phyloP scores from a whole-genome alignment of 352 stramenopile genomes.

The Pythium graminicola region DNA sequence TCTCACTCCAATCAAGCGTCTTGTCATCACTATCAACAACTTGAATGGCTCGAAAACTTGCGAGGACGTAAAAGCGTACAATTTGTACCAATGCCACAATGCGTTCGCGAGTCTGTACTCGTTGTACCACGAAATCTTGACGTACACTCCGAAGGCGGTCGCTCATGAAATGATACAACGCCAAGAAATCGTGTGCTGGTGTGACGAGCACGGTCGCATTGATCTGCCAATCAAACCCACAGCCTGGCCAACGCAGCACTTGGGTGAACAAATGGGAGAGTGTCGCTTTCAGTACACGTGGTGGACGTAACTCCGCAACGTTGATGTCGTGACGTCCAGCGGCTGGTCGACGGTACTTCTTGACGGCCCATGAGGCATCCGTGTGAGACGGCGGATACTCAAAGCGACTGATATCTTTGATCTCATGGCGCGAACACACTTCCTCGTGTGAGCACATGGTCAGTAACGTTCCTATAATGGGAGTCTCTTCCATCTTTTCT shows the following conservation, averaged over 20 bases:
- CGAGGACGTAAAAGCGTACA: constrained; percentile 52
- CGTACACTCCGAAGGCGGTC: constrained; percentile 65
- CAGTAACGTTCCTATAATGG: constrained; percentile 9
- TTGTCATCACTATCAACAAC: constrained; percentile 23
- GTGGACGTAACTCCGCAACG: constrained; percentile 12
- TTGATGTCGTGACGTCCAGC: constrained; percentile 19
- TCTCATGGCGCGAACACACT: constrained; percentile 5
- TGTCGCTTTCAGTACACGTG: constrained; percentile 3
- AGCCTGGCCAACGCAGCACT: constrained; percentile 9
- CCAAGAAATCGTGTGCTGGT: constrained; percentile 33
- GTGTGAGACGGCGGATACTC: constrained; percentile 2
- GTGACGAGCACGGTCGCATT: neutral
- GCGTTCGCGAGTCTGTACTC: constrained; percentile 29
- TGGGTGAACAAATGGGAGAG: constrained; percentile 18
- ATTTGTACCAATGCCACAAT: constrained; percentile 40
- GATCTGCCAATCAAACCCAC: constrained; percentile 18
- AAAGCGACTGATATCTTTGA: constrained; percentile 26
- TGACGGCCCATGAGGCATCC: constrained; percentile 13
- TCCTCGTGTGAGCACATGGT: constrained; percentile 20
- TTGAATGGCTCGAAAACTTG: constrained; percentile 32
- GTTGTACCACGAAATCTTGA: constrained; percentile 67
- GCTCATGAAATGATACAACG: constrained; percentile 63
- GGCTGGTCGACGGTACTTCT: constrained; percentile 26
- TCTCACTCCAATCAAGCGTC: constrained; percentile 55
- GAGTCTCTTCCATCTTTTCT: neutral